Evolutionary conservation across 768 basidiomycete genomes (phyloP).

Genomic region (Hypholoma sublateritium): DNA sequence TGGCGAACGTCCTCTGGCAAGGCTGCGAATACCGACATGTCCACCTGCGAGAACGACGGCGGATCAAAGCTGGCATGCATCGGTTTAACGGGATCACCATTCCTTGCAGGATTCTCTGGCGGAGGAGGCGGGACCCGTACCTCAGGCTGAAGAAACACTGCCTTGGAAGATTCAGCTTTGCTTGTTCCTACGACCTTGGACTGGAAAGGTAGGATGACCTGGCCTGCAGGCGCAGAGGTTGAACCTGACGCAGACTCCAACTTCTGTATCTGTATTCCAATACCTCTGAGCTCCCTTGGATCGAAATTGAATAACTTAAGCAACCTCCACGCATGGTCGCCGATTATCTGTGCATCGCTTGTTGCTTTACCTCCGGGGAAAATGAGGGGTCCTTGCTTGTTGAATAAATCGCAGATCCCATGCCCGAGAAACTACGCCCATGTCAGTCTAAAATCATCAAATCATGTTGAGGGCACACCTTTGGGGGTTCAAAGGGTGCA

Average conservation of each 20-base stretch:
- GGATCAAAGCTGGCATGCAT: conserved; percentile 35
- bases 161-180: conserved; percentile 16
- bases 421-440: conserved; percentile 81
- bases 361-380: conserved; percentile 69
- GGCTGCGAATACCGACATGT: conserved; percentile 66
- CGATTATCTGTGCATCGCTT: conserved; percentile 70
- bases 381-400: conserved; percentile 63
- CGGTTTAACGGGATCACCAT: conserved; percentile 20
- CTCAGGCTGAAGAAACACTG: conserved; percentile 5
- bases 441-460: not conserved
- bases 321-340: conserved; percentile 73
- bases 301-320: conserved; percentile 75
- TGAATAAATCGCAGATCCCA: conserved; percentile 81
- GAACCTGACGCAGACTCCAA: conserved; percentile 55
- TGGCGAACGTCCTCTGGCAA: conserved; percentile 67
- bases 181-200: conserved; percentile 14
- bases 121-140: conserved; percentile 21
- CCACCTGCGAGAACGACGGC: conserved; percentile 77
- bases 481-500: conserved; percentile 88
- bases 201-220: conserved; percentile 63
- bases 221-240: conserved; percentile 42
- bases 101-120: not conserved
- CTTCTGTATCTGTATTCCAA: conserved; percentile 90
- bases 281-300: conserved; percentile 84
- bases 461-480: conserved; percentile 47